A percentile compares a stretch with the other conserved stretches of the same genome.
These are phyloP conservation scores for Chaetomium fimeti DNA, from an alignment of 495 filamentous ascomycete species.

Conservation along the genomic window DNA sequence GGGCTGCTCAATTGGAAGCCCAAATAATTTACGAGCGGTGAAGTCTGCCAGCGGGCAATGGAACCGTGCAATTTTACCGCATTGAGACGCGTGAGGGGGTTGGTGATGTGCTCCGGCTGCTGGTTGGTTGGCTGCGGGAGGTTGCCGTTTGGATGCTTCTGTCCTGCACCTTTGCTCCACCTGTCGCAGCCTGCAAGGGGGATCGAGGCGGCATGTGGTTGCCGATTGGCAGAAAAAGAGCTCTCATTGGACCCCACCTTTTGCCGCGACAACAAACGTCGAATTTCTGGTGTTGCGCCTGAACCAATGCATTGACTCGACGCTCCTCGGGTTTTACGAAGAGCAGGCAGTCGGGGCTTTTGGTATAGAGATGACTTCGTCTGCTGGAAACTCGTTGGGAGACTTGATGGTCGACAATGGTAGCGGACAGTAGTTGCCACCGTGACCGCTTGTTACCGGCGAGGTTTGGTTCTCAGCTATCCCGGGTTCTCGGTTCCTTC, in stretches of 20 bases:
- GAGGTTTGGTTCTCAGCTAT: too few relatives aligned
- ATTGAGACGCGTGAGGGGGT: not conserved
- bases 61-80: too few relatives aligned
- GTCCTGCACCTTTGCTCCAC: not conserved
- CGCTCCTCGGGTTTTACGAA: too few relatives aligned
- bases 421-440: too few relatives aligned
- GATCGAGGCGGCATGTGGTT: not conserved
- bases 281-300: not conserved
- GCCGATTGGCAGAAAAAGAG: not conserved
- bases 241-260: conserved; percentile 2
- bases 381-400: too few relatives aligned
- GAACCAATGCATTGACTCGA: conserved; percentile 3
- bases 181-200: too few relatives aligned
- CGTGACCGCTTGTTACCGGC: too few relatives aligned
- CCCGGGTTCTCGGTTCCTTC: too few relatives aligned
- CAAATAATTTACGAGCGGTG: not conserved
- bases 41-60: not conserved
- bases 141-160: conserved; percentile 1
- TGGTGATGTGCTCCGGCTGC: not conserved
- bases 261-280: not conserved
- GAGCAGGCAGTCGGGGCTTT: not conserved
- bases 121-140: conserved; percentile 5
- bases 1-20: not conserved
- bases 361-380: not conserved
- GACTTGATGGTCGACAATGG: too few relatives aligned